A percentile compares a stretch with the other conserved stretches of the same genome.
Conservation (phyloP, 768 basidiomycete species). For the Phanerochaete sordida region DNA sequence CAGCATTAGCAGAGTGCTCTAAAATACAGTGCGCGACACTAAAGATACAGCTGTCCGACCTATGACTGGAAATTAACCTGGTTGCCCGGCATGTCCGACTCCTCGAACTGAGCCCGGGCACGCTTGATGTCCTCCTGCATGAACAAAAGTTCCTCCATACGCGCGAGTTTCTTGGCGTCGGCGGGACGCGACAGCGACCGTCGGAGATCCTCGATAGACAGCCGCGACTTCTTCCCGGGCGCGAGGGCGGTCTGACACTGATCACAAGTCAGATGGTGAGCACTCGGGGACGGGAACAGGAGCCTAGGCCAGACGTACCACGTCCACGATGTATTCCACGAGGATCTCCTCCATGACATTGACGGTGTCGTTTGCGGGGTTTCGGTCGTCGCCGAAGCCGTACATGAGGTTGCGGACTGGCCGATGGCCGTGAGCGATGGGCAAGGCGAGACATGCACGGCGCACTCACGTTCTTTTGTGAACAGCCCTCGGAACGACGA, state of each 20-base stretch:
- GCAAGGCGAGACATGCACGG: background rate
- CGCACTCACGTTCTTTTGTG: conserved; percentile 70
- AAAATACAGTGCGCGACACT: background rate
- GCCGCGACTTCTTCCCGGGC: conserved; percentile 63
- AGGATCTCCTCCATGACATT: conserved; percentile 93
- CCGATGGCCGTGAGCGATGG: conserved; percentile 2
- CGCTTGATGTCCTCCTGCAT: conserved; percentile 95
- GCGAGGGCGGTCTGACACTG: conserved; percentile 77
- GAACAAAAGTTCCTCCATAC: conserved; percentile 89
- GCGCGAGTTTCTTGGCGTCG: conserved; percentile 89
- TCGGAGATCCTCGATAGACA: conserved; percentile 84
- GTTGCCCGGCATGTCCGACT: conserved; percentile 37
- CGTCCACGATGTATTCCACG: conserved; percentile 85
- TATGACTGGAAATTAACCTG: conserved; percentile 41
- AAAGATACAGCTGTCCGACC: conserved; percentile 1
- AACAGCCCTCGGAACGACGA: conserved; percentile 74
- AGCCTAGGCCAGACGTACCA: conserved; percentile 51
- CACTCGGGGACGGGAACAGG: background rate
- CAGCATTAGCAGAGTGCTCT: background rate
- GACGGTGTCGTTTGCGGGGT: conserved; percentile 84
- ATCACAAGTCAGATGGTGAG: background rate
- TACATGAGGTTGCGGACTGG: conserved; percentile 86
- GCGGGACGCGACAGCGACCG: conserved; percentile 76
- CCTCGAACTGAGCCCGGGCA: conserved; percentile 75
- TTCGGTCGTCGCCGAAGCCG: conserved; percentile 89